Evolutionary conservation across 495 filamentous ascomycete genomes (phyloP), one percentile per base, ranked within the genome.

Genomic region (Geopyxis carbonaria): DNA sequence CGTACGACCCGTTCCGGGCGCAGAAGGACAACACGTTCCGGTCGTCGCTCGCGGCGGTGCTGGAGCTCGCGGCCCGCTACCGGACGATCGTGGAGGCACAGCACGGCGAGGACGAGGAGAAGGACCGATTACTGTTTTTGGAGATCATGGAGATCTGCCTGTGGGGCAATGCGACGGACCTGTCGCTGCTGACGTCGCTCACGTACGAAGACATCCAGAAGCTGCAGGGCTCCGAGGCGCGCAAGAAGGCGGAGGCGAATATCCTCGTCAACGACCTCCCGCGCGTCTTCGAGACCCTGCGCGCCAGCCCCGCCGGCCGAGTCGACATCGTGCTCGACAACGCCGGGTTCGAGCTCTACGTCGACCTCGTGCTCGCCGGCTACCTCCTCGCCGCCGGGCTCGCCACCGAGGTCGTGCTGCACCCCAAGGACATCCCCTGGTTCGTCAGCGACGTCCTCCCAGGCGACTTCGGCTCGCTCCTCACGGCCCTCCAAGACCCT

Each of bases 111-210:
- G 65, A 75, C 11, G 51, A 55, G 5, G 67, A 80, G 43, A 76
- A 78, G 0, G 78, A 91, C 45, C 68, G 70, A 45, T 54, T 85
- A 0, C 58, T 94, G 13, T 97, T 97, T 58, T 69, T 63, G 2
- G 89, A 94, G 57, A 92, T 95, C 78, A 86, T 75, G 60, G 84
- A 94, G 63, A 89, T 94, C 46, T 94, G 89, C 52, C 69, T 95
- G 14, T 95, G 89, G 89, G 91, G 89, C 6, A 94, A 97, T 59
- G 89, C 91, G 3, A 95, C 87, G 0, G 91, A 95, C 48, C 67
- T 95, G 13, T 92, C 82, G 0, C 77, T 95, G 28, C 64, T 95
- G 25, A 93, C 85, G 0, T 80, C 72, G 44, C 70, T 95, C 38
- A 80, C 81, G 1, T 94, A 93, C 58, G 84, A 91, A 44, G 89